Evolutionary conservation across 2,329 filamentous ascomycete genomes (phyloP).

Genomic region (Boeremia lycopersici): DNA sequence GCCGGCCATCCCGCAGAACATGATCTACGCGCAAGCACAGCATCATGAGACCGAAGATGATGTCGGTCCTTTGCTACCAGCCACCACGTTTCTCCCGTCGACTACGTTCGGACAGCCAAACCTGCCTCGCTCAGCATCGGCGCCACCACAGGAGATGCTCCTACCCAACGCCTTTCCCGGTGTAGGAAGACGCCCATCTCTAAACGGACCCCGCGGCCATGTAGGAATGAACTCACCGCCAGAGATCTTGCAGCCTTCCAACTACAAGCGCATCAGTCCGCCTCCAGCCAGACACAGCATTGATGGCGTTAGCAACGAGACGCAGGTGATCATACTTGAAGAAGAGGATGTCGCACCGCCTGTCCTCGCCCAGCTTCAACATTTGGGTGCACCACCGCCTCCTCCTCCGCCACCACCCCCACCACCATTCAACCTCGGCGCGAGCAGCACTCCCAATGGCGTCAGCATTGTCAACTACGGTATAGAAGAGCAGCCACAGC

Average conservation of each 20-base stretch:
- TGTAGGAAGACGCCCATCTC: slow-evolving; percentile 45
- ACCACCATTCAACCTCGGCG: slow-evolving; percentile 27
- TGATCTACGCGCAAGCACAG: slow-evolving; percentile 26
- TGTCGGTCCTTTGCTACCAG: slow-evolving; percentile 54
- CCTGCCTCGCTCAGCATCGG: slow-evolving; percentile 53
- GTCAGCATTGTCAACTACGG: slow-evolving; percentile 54
- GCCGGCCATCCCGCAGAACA: slow-evolving; percentile 60
- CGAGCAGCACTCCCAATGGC: slow-evolving; percentile 28
- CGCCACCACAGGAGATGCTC: slow-evolving; percentile 53
- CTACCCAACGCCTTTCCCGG: slow-evolving; percentile 29
- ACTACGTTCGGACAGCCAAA: slow-evolving; percentile 54
- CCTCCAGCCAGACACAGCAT: slow-evolving; percentile 58
- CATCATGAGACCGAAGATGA: slow-evolving; percentile 47
- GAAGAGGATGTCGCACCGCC: slow-evolving; percentile 52
- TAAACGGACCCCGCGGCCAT: slow-evolving; percentile 45
- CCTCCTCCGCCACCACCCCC: slow-evolving; percentile 52
- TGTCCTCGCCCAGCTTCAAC: slow-evolving; percentile 66
- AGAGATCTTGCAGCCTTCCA: slow-evolving; percentile 38
- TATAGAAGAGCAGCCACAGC: slow-evolving; percentile 48
- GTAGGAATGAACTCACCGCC: slow-evolving; percentile 53
- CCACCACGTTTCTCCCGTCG: slow-evolving; percentile 55
- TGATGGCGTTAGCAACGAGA: slow-evolving; percentile 55
- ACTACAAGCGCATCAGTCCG: slow-evolving; percentile 48
- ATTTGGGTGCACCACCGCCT: slow-evolving; percentile 61
- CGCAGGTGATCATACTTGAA: slow-evolving; percentile 53